These are phyloP conservation scores for Rubus idaeus DNA, from an alignment of 306 rosid species.

Conservation along the genomic window DNA sequence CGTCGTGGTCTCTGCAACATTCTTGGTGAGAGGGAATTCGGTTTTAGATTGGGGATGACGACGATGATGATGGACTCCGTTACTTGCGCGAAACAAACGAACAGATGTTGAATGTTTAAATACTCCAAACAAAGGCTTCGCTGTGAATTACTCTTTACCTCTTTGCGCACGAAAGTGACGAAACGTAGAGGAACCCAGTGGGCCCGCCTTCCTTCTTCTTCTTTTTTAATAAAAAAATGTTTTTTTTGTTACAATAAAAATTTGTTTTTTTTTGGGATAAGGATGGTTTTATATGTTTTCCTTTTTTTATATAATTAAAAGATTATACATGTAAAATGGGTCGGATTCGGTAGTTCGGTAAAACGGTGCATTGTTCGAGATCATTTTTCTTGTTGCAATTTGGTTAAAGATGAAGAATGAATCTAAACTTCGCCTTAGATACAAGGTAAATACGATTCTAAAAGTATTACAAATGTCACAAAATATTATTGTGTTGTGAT, in stretches of 20 bases:
- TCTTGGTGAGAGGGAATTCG: constrained; percentile 17
- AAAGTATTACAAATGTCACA: neutral
- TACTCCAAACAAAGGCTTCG: constrained; percentile 6
- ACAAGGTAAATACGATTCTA: too few relatives aligned
- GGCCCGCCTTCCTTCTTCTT: neutral
- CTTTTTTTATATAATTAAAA: too few relatives aligned
- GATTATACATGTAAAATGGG: too few relatives aligned
- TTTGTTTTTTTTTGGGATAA: too few relatives aligned
- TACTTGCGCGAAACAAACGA: constrained; percentile 39
- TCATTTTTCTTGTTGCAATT: neutral
- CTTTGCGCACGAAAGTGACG: constrained; percentile 16
- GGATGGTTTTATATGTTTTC: too few relatives aligned
- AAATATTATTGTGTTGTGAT: neutral
- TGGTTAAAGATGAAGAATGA: neutral
- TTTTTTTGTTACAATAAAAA: too few relatives aligned
- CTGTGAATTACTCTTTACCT: constrained; percentile 2
- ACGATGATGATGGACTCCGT: constrained; percentile 28
- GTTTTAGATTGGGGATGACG: neutral
- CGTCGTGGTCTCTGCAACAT: constrained; percentile 85
- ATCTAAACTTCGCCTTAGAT: neutral
- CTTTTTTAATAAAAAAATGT: too few relatives aligned
- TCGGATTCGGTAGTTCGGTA: too few relatives aligned
- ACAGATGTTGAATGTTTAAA: constrained; percentile 24
- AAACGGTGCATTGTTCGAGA: too few relatives aligned
- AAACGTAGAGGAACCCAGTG: neutral